Evolutionary conservation across 2,329 filamentous ascomycete genomes (phyloP).

Genomic region (Epichloe hybrida): DNA sequence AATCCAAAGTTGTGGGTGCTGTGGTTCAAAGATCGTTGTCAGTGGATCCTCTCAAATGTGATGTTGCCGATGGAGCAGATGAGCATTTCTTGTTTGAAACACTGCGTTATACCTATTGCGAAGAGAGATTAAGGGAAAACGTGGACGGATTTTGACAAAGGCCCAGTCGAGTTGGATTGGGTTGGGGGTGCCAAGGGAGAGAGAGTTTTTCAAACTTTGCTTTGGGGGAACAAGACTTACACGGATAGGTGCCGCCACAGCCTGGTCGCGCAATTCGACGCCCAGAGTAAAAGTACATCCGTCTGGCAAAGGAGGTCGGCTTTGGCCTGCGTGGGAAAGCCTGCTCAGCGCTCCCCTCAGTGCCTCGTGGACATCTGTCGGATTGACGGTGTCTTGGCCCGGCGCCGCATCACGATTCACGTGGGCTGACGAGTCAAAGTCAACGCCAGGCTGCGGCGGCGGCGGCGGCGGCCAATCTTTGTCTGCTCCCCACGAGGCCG

Average conservation of each 20-base stretch:
- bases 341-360: slow-evolving; percentile 53
- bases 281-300: slow-evolving; percentile 65
- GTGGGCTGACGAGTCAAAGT: not conserved
- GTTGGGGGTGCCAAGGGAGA: slow-evolving; percentile 33
- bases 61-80: no score
- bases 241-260: slow-evolving; percentile 41
- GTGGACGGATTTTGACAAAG: no score
- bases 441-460: not conserved
- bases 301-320: slow-evolving; percentile 42
- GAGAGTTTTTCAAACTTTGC: slow-evolving; percentile 5
- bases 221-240: slow-evolving; percentile 22
- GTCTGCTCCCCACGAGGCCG: slow-evolving; percentile 12
- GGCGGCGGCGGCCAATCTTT: not conserved
- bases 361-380: slow-evolving; percentile 56
- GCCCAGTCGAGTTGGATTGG: no score
- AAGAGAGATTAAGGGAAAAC: no score
- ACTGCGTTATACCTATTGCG: not conserved
- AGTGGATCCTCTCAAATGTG: slow-evolving; percentile 1
- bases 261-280: slow-evolving; percentile 54
- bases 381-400: slow-evolving; percentile 26
- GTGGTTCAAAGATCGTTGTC: not conserved
- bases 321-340: slow-evolving; percentile 45
- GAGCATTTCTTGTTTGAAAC: no score
- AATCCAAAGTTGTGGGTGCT: slow-evolving; percentile 50
- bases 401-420: slow-evolving; percentile 16